Base-by-base conservation (phyloP, 2,329 filamentous ascomycete genomes). In the Rhynchosporium graminicola region DNA sequence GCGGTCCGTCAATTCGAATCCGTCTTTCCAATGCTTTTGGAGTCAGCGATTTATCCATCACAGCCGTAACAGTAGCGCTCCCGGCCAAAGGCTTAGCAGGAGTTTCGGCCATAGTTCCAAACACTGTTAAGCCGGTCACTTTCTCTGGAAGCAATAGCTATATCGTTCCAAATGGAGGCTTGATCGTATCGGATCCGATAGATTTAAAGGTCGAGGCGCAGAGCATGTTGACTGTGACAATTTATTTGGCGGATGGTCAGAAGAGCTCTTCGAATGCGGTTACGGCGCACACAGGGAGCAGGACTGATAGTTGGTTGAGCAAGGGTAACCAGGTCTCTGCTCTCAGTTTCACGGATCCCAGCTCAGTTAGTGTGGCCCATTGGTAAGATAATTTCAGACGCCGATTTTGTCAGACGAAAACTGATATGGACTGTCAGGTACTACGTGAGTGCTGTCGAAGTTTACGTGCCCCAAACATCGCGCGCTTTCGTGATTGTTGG, bases 11-110 rank as follows among this genome's bases (percentile, higher is more conserved):
- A 28, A 80, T 89, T 64, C 83, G 87, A 9, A 74, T 90, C 42
- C 82, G 84, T 51, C 78, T 90, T 57, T 87, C 85, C 48, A 90
- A 90, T 70, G 83, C 81, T 0, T 89, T 90, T 67, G 86, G 87
- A 2, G 73, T 78, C 1, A 84, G 80, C 42, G 80, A 85, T 65
- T 77, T 90, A 2, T 80, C 83, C 50, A 83, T 90, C 67, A 85
- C 83, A 0, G 79, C 80, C 1, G 83, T 83, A 0, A 83, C 84
- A 0, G 73, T 90, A 5, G 83, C 84, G 0, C 75, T 87, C 0
- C 81, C 87, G 0, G 69, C 75, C 3, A 81, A 81, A 40, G 82
- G 83, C 51, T 78, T 78, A 4, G 80, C 83, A 10, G 86, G 85
- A 4, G 78, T 80, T 1, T 77, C 79, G 42, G 76, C 74, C 5